Base-by-base conservation (phyloP, 306 rosid species). In the Sicyos baderoa region DNA sequence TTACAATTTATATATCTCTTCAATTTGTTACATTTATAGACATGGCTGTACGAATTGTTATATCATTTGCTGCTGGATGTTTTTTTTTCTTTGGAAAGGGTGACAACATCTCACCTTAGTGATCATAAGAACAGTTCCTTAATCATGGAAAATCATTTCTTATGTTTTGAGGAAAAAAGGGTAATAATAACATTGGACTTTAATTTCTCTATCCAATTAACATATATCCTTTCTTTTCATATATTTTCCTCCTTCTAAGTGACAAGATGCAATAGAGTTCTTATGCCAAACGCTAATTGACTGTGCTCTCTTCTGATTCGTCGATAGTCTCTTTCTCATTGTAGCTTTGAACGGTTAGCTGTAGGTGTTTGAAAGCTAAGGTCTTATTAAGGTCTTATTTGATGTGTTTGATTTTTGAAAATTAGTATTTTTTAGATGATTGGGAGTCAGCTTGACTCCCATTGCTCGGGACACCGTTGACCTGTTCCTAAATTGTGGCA, bases 11-110 rank as follows among this genome's bases (percentile, higher is more conserved):
- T n/a, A n/a, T n/a, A 9, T 40, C 23, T 62, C 68, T 35, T 62
- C n/a, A 37, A 9, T 62, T n/a, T 62, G 52, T 12, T 4, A 40
- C 69, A 17, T 63, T 42, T 18, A 12, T 63, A 63, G 2, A 40
- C 52, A n/a, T 62, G 44, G 49, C 14, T 71, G 19, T 72, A 48
- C 45, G 53, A 32, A 18, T 72, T 22, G 16, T 37, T 27, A 42
- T 57, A 19, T 56, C 0, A 32, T 61, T 15, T 52, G 68, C 13
- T 56, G 14, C 54, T 81, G 67, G 9, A 60, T 35, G 67, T 21
- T 7, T 61, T 61, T 60, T n/a, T 35, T 29, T n/a, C 7, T 37
- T 61, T n/a, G 49, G 15, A 42, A 15, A 8, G 47, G 47, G 65
- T 61, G 68, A 3, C 11, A 37, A 9, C 50, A 17, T 62, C 50